phyloP scores from a whole-genome alignment of 257 asterid species.

The Solanum tacnaense region DNA sequence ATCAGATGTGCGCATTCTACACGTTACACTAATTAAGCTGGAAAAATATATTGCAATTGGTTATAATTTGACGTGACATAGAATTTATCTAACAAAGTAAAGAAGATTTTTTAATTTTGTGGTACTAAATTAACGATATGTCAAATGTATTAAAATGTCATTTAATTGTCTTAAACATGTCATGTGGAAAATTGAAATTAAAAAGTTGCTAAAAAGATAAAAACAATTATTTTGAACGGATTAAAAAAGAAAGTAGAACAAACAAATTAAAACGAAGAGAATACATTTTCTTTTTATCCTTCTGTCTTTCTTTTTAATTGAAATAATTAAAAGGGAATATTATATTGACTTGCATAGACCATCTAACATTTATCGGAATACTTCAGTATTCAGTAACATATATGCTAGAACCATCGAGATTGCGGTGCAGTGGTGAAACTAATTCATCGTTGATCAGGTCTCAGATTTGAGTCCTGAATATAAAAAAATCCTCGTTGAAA shows the following conservation, averaged over 20 bases:
- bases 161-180: not conserved
- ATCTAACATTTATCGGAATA: not conserved
- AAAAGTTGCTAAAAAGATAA: not conserved
- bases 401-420: not conserved
- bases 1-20: not conserved
- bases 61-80: not conserved
- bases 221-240: rapidly evolving
- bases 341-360: not conserved
- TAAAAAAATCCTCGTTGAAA: too few relatives aligned
- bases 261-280: not conserved
- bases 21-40: not conserved
- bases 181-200: not conserved
- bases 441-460: too few relatives aligned
- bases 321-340: not conserved
- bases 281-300: not conserved
- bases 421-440: too few relatives aligned
- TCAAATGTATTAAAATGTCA: not conserved
- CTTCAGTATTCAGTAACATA: not conserved
- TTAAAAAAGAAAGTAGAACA: not conserved
- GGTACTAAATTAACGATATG: not conserved
- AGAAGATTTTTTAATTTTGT: not conserved
- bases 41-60: not conserved
- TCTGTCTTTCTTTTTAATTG: not conserved
- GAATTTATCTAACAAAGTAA: not conserved
- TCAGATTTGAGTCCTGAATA: rapidly evolving